A percentile compares a stretch with the other conserved stretches of the same genome.
These are phyloP conservation scores for Tetradesmus lagerheimii DNA, from an alignment of 139 green algal species.

Conservation along the genomic window DNA sequence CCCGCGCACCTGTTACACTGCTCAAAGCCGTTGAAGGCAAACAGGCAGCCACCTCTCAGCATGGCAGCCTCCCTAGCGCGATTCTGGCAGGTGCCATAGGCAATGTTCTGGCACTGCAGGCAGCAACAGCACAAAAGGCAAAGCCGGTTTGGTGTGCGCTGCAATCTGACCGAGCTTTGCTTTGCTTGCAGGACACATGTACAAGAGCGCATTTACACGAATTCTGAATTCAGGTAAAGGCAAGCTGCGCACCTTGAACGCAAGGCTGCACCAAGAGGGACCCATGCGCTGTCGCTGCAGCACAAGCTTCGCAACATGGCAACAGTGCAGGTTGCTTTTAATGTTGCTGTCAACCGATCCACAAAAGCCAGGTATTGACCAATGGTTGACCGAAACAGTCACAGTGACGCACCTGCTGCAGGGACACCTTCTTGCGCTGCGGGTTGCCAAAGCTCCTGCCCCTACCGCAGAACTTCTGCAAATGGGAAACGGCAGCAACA, in stretches of 20 bases:
- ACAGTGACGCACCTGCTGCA: background rate
- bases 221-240: no score
- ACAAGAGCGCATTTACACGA: no score
- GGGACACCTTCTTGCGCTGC: background rate
- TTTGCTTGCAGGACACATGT: no score
- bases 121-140: background rate
- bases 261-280: no score
- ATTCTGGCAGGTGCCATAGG: conserved; percentile 6
- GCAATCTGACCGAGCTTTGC: no score
- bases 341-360: no score
- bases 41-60: background rate
- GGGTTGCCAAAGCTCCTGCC: background rate
- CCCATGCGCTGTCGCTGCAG: no score
- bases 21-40: background rate
- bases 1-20: background rate
- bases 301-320: no score
- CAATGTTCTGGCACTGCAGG: conserved; percentile 36
- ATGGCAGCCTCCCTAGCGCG: background rate
- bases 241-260: no score
- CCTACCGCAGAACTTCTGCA: background rate
- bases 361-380: no score
- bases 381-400: background rate
- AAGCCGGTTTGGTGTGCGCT: background rate
- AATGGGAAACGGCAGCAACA: background rate
- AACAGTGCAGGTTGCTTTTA: no score